Conservation (phyloP, 139 green algal genomes). For the Tetratostichococcus sp. region DNA sequence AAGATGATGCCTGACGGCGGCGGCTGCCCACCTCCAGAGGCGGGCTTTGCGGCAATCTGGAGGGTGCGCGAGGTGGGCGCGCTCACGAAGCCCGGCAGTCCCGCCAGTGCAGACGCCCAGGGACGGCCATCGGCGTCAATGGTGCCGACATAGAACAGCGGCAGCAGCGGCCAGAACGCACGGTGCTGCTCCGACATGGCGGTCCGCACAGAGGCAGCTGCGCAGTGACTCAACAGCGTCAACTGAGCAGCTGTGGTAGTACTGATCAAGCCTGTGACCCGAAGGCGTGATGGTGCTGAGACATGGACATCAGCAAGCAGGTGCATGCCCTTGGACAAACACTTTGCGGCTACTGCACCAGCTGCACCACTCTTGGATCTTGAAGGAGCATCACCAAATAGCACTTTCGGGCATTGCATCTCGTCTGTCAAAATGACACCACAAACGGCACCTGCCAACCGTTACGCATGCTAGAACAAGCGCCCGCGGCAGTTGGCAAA, state of each 20-base stretch:
- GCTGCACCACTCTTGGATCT: too few species aligned
- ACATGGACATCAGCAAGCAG: too few species aligned
- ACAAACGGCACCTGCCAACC: too few species aligned
- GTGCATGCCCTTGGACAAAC: too few species aligned
- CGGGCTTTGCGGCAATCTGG: background rate
- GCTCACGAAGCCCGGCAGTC: background rate
- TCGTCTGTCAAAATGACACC: too few species aligned
- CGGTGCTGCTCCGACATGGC: conserved; percentile 23
- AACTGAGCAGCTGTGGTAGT: background rate
- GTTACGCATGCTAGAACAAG: too few species aligned
- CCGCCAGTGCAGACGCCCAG: conserved; percentile 10
- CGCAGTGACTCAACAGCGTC: background rate
- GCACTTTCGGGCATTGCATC: too few species aligned
- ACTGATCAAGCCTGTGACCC: background rate
- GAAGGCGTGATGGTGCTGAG: background rate
- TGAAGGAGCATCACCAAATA: too few species aligned
- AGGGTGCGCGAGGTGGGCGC: background rate
- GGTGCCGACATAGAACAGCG: conserved; percentile 7
- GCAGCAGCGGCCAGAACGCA: conserved; percentile 13
- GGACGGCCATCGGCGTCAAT: conserved; percentile 1
- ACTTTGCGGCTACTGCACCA: too few species aligned
- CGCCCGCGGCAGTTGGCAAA: too few species aligned
- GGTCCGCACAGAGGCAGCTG: conserved; percentile 1
- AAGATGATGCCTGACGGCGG: background rate
- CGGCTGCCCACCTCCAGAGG: background rate